Base-by-base conservation (phyloP, 2,329 filamentous ascomycete species). In the Exophiala xenobiotica region DNA sequence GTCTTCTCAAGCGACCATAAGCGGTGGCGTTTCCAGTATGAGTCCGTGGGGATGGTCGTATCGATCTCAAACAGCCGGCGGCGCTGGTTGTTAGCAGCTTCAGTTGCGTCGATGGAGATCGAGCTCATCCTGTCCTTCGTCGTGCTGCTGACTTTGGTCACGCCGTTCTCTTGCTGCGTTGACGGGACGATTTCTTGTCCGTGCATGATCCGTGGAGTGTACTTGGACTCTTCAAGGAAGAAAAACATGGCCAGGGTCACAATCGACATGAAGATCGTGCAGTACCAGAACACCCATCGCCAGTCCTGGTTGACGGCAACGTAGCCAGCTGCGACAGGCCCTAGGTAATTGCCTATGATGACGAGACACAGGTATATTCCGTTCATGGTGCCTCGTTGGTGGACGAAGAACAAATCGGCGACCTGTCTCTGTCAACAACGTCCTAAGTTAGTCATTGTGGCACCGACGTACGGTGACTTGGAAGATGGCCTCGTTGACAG, bases 361-460 rank as follows among this genome's bases (percentile, higher is more conserved):
- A 67, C 62, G 31, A 70, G 67, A 52, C 66, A 71, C 58, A 78
- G 66, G 52, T 78, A 81, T 5, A 76, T 67, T 1, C 66, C 68
- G 56, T 80, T 81, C 72, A 77, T 76, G 2, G 68, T 66, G 0
- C 72, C 76, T n/a, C 73, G 69, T 42, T 78, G 69, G 51, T 78
- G 75, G 4, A 78, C 68, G 51, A 77, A 78, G 61, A 76, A 78
- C 12, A 78, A 51, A 57, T 78, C 75, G 9, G 69, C 67, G 49
- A 78, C 66, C 66, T 69, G 37, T 26, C 29, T 26, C 6, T 20
- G 14, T 20, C 23, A 8, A 14, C 14, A 38, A 12, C 29, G 24
- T 19, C 14, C 26, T 19, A 6, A 37, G n/a, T n/a, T n/a, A n/a
- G n/a, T n/a, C n/a, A n/a, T n/a, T n/a, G n/a, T n/a, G 22, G 22